These are phyloP conservation scores for Ustilago vetiveriae DNA, from an alignment of 1,284 basidiomycete genomes.

Conservation along the genomic window DNA sequence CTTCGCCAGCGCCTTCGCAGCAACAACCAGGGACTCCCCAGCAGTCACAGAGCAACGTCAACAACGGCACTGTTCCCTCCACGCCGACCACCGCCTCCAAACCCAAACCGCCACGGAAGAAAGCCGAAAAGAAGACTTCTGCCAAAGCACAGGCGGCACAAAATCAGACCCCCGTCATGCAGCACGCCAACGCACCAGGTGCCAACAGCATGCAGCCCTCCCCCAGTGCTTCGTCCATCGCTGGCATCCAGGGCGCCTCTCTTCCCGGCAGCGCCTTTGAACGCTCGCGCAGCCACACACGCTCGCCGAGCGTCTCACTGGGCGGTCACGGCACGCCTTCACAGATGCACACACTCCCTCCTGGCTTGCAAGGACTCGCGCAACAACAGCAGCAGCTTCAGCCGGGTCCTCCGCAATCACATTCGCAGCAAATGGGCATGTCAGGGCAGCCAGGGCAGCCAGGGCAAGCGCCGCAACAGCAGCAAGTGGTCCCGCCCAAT, in stretches of 20 bases:
- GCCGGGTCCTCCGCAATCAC: constrained; percentile 13
- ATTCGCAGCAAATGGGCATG: constrained; percentile 19
- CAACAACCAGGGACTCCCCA: constrained; percentile 42
- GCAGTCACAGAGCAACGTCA: constrained; percentile 11
- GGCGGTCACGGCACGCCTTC: constrained; percentile 42
- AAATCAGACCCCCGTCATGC: constrained; percentile 47
- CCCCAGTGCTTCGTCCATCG: constrained; percentile 38
- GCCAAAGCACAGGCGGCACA: constrained; percentile 24
- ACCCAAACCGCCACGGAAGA: constrained; percentile 42
- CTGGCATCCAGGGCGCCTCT: constrained; percentile 40
- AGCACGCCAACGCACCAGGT: constrained; percentile 27
- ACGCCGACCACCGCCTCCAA: constrained; percentile 37
- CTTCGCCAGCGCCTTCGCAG: constrained; percentile 28
- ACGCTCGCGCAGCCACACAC: constrained; percentile 51
- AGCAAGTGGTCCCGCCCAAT: constrained; percentile 46
- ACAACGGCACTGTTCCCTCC: constrained; percentile 26
- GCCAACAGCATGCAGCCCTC: constrained; percentile 35
- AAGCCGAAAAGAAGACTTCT: constrained; percentile 43
- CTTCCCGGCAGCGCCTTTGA: constrained; percentile 42
- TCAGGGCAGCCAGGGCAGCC: constrained; percentile 23
- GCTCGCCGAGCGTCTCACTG: constrained; percentile 45
- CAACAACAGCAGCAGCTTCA: constrained; percentile 15
- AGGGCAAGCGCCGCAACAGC: constrained; percentile 11
- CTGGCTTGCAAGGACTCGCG: constrained; percentile 26
- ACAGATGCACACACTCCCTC: constrained; percentile 41